Percentiles rank a stretch among this genome's conserved stretches.
Conservation (phyloP, 352 stramenopile genomes). For the Globisporangium rhizosaccharum region DNA sequence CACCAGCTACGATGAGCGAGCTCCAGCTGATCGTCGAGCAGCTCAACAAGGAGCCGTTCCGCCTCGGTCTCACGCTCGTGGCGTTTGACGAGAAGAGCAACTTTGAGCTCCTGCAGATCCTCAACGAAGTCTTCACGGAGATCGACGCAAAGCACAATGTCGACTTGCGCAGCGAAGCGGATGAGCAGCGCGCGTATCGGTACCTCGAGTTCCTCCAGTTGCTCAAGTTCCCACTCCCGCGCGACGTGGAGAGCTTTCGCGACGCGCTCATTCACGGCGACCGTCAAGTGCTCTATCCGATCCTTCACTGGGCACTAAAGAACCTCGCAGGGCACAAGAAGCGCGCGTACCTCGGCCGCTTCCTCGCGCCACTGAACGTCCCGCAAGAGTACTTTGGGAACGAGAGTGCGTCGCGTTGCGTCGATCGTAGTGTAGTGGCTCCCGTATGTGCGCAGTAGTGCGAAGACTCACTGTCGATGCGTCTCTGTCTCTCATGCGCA, state of each 20-base stretch:
- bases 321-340: conserved; percentile 87
- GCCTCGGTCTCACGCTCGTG: conserved; percentile 82
- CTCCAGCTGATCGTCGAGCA: conserved; percentile 91
- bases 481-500: background rate
- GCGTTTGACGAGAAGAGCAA: conserved; percentile 94
- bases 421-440: conserved; percentile 1
- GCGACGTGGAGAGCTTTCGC: conserved; percentile 67
- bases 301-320: conserved; percentile 91
- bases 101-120: conserved; percentile 90
- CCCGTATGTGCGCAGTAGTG: no score
- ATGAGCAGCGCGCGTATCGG: conserved; percentile 69
- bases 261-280: conserved; percentile 78
- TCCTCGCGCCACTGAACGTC: conserved; percentile 90
- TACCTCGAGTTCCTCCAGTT: conserved; percentile 91
- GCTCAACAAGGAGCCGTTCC: conserved; percentile 92
- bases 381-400: conserved; percentile 91
- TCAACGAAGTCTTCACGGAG: conserved; percentile 90
- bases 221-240: conserved; percentile 90
- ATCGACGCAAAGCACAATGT: conserved; percentile 85
- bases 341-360: conserved; percentile 91
- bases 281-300: conserved; percentile 85
- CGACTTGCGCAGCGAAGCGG: conserved; percentile 77
- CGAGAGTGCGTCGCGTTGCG: conserved; percentile 34
- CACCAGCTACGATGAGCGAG: conserved; percentile 70
- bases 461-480: background rate